These are phyloP conservation scores for Strigomonas culicis DNA, from an alignment of 208 protist species.

Conservation along the genomic window DNA sequence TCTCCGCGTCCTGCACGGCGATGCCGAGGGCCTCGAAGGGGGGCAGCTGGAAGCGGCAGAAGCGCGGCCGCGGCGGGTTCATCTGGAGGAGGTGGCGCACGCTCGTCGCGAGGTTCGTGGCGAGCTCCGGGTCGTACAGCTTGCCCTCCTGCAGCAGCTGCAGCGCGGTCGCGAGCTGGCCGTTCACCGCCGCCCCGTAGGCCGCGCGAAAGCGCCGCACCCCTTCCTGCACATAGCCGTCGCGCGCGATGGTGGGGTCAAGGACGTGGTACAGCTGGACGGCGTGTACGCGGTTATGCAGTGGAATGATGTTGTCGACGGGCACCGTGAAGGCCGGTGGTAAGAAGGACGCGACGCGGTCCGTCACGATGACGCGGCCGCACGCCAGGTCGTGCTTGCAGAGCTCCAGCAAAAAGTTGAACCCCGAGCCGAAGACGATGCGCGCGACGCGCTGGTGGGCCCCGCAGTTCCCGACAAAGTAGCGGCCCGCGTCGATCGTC, in stretches of 20 bases:
- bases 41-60: conserved; percentile 50
- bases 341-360: conserved; percentile 16
- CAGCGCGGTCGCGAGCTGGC: conserved; percentile 12
- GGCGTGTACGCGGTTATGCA: conserved; percentile 12
- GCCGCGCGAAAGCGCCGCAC: conserved; percentile 12
- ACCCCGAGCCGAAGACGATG: conserved; percentile 34
- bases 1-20: not conserved
- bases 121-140: conserved; percentile 13
- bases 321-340: conserved; percentile 12
- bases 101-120: not conserved
- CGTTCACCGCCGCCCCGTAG: conserved; percentile 12
- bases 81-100: conserved; percentile 12
- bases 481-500: conserved; percentile 41
- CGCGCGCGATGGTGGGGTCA: conserved; percentile 10
- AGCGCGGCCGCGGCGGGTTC: conserved; percentile 28
- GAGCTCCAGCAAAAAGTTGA: conserved; percentile 29
- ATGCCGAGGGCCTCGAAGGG: conserved; percentile 32
- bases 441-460: conserved; percentile 35
- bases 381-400: conserved; percentile 21
- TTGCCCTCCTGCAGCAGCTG: not conserved
- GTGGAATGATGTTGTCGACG: conserved; percentile 23
- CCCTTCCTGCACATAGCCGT: conserved; percentile 5
- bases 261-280: conserved; percentile 23
- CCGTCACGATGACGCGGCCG: conserved; percentile 20
- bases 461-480: conserved; percentile 63